Evolutionary conservation across 2,329 filamentous ascomycete genomes (phyloP), one percentile per base, ranked within the genome.

Genomic region (Thermomyces lanuginosus): DNA sequence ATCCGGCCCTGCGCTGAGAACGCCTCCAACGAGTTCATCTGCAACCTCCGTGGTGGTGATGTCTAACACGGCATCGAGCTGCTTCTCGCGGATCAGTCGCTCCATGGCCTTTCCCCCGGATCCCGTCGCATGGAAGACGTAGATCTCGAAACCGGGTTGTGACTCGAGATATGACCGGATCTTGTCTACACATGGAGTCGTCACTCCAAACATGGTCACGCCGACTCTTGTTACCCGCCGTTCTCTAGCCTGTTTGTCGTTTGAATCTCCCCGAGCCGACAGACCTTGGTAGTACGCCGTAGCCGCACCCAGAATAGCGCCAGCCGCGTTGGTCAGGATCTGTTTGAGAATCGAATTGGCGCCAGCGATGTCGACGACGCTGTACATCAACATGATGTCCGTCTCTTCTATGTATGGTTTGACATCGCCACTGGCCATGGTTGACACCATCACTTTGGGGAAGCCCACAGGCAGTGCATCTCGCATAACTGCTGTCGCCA

Each of bases 201-300:
- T 81, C 5, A 80, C 73, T 2, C 76, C 75, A 41, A 79, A 80
- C 75, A 80, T 80, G 2, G 74, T 77, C 13, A 79, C 64, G 0
- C 64, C 75, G 5, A 80, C 55, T n/a, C n/a, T n/a, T n/a, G n/a
- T n/a, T n/a, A n/a, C n/a, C n/a, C n/a, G n/a, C 0, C 63, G 53
- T 29, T 60, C 63, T 38, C 58, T 61, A 9, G 23, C 9, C 25
- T 22, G 24, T n/a, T n/a, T n/a, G n/a, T n/a, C n/a, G 8, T 28
- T 32, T 25, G 16, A 20, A 31, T 68, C 16, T 11, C 15, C 28
- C n/a, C n/a, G n/a, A n/a, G n/a, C n/a, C n/a, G n/a, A n/a, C 23
- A 21, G 24, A 24, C 8, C 29, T 7, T 18, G 23, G 12, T 22
- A 12, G 20, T 33, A 69, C 0, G 58, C 49, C 2, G 36, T 32